These are phyloP conservation scores for Neoboletus brunneissimus DNA, from an alignment of 768 basidiomycete genomes.

Conservation along the genomic window DNA sequence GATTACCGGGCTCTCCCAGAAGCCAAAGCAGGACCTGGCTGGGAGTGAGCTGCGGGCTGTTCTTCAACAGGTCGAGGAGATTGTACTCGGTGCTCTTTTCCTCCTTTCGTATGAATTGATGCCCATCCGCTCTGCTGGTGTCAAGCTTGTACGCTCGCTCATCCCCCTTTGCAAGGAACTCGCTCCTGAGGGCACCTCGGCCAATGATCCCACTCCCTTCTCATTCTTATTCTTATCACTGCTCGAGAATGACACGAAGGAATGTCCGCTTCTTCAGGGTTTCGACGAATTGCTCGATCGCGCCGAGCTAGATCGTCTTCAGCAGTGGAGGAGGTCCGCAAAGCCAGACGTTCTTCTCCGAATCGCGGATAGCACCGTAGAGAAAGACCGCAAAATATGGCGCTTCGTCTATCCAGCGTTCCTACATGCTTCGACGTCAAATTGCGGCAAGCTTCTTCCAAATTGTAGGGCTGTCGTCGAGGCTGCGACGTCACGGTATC, in stretches of 20 bases:
- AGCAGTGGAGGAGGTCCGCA: constrained; percentile 61
- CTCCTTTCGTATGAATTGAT: constrained; percentile 58
- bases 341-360: constrained; percentile 57
- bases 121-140: constrained; percentile 55
- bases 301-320: constrained; percentile 56
- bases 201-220: constrained; percentile 26
- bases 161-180: constrained; percentile 48
- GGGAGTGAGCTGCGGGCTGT: constrained; percentile 43
- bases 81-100: constrained; percentile 74
- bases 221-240: constrained; percentile 46
- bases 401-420: constrained; percentile 66
- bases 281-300: constrained; percentile 66
- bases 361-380: constrained; percentile 68
- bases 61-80: constrained; percentile 50
- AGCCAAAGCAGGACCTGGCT: constrained; percentile 37
- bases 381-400: constrained; percentile 73
- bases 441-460: constrained; percentile 42
- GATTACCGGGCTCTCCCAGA: constrained; percentile 48
- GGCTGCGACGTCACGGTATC: constrained; percentile 66
- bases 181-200: constrained; percentile 31
- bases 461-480: constrained; percentile 64
- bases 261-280: constrained; percentile 51
- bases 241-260: constrained; percentile 48
- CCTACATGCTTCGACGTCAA: constrained; percentile 54
- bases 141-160: constrained; percentile 61